A percentile compares a stretch with the other conserved stretches of the same genome.
Conservation (phyloP, 1,139 yeast genomes). For the Geotrichum phurueaensis region DNA sequence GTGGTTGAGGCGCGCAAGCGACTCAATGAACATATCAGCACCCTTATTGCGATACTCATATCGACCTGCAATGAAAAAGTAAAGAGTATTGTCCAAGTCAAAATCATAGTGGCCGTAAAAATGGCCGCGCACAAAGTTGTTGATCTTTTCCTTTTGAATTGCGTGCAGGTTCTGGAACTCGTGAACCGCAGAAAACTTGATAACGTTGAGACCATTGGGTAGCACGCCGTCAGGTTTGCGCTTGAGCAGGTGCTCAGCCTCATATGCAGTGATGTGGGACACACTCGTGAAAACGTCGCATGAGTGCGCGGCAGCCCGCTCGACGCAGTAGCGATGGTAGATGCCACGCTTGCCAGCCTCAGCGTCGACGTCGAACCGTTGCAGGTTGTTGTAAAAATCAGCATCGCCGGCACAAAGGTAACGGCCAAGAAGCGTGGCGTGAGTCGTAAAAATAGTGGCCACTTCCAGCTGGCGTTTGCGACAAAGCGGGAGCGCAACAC, state of each 20-base stretch:
- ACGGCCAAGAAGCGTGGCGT: conserved; percentile 91
- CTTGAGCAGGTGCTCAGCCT: conserved; percentile 84
- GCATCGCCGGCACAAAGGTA: conserved; percentile 94
- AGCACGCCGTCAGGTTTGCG: conserved; percentile 96
- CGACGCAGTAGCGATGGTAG: conserved; percentile 94
- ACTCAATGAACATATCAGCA: conserved; percentile 89
- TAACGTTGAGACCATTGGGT: conserved; percentile 94
- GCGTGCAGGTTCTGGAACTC: conserved; percentile 97
- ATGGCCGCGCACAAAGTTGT: conserved; percentile 93
- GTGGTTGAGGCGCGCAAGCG: conserved; percentile 87
- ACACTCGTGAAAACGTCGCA: conserved; percentile 98
- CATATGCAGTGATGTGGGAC: conserved; percentile 92
- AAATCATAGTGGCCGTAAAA: conserved; percentile 95
- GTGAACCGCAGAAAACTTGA: conserved; percentile 94
- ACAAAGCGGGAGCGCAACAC: conserved; percentile 89
- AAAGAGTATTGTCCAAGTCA: conserved; percentile 85
- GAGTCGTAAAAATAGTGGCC: conserved; percentile 94
- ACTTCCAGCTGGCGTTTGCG: conserved; percentile 87
- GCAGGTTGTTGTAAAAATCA: conserved; percentile 89
- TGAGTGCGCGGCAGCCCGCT: conserved; percentile 91
- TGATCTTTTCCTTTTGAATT: conserved; percentile 79
- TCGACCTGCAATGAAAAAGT: conserved; percentile 94
- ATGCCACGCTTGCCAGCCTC: conserved; percentile 98
- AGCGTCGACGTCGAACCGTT: conserved; percentile 88
- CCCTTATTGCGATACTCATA: conserved; percentile 96